phyloP scores from a whole-genome alignment of 2,329 filamentous ascomycete species.

The Nothopassalora personata region DNA sequence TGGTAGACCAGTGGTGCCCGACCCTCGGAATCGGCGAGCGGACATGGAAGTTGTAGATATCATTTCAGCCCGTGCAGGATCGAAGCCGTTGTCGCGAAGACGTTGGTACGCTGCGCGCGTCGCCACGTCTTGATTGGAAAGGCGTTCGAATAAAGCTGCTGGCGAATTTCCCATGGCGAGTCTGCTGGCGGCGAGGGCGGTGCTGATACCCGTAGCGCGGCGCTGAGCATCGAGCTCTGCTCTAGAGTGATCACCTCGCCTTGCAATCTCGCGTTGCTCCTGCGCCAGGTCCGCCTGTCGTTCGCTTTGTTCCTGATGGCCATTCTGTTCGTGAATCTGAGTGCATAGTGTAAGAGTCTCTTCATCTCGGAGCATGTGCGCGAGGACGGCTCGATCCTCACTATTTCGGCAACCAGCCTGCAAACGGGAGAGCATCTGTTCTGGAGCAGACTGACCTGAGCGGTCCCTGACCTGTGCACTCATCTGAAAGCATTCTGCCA shows the following conservation, averaged over 20 bases:
- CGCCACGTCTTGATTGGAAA: conserved; percentile 24
- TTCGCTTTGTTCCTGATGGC: conserved; percentile 1
- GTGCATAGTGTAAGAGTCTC: conserved; percentile 15
- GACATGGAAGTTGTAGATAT: conserved; percentile 5
- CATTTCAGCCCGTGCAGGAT: background rate
- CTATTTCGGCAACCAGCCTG: conserved; percentile 22
- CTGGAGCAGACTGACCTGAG: conserved; percentile 18
- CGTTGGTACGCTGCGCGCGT: conserved; percentile 27
- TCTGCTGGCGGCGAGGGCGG: conserved; percentile 27
- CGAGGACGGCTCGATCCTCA: conserved; percentile 20
- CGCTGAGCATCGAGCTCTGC: conserved; percentile 27
- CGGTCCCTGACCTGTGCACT: conserved; percentile 22
- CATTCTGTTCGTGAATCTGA: conserved; percentile 16
- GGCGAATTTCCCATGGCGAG: conserved; percentile 25
- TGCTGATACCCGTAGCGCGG: conserved; percentile 17
- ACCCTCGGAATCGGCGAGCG: conserved; percentile 3
- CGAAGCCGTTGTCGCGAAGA: conserved; percentile 17
- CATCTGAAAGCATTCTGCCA: conserved; percentile 30
- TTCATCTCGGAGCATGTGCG: conserved; percentile 21
- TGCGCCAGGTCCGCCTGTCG: conserved; percentile 4
- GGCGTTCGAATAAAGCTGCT: conserved; percentile 20
- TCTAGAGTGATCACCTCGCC: conserved; percentile 27
- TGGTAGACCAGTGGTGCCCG: conserved; percentile 4
- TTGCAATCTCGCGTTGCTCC: conserved; percentile 18
- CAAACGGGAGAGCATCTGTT: conserved; percentile 26